Base-by-base conservation (phyloP, 2,329 filamentous ascomycete species). In the Alternaria angustiovoidea region DNA sequence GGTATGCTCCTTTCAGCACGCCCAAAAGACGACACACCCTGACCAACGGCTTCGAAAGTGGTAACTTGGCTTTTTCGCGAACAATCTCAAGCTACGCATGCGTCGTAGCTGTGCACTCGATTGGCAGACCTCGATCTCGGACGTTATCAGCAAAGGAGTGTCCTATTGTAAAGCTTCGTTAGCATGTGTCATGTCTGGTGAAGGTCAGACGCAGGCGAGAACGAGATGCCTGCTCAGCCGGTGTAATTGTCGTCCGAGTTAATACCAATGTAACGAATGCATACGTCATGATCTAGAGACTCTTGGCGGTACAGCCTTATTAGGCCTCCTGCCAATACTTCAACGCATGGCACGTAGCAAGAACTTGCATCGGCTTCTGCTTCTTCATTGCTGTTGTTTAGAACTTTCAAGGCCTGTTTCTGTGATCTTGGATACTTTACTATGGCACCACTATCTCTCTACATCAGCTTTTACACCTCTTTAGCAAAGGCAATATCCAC, bases 401-500 rank as follows among this genome's bases (percentile, higher is more conserved):
- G 5, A 3, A 14, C 39, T 42, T 20, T 7, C 39, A 12, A 16
- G 5, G 16, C 1, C 22, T 2, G 12, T 7, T 8, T 4, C 4
- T 34, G 18, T 20, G 2, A 5, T 34, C 4, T 20, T 24, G 28
- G 7, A 39, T 9, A 16, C 1, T 7, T 30, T 34, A 49, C 34
- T 14, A 61, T 61, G 58, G 54, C 58, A 2, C 5, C 48, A 6
- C 22, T 61, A 18, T 44, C 44, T n/a, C 24, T 57, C 11, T 59
- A 56, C 12, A 5, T 49, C 5, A 48, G 51, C 2, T 66, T 66
- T 36, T 61, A 62, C 43, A 56, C 30, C 7, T 66, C 65, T 7
- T 46, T 62, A 3, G 20, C 51, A 32, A 54, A 46, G 20, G 62
- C 58, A 2, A n/a, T 61, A 4, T 26, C 56, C 11, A 34, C 53